These are phyloP conservation scores for Saccharomyces hybrid DNA, from an alignment of 1,139 yeast genomes.

Conservation along the genomic window DNA sequence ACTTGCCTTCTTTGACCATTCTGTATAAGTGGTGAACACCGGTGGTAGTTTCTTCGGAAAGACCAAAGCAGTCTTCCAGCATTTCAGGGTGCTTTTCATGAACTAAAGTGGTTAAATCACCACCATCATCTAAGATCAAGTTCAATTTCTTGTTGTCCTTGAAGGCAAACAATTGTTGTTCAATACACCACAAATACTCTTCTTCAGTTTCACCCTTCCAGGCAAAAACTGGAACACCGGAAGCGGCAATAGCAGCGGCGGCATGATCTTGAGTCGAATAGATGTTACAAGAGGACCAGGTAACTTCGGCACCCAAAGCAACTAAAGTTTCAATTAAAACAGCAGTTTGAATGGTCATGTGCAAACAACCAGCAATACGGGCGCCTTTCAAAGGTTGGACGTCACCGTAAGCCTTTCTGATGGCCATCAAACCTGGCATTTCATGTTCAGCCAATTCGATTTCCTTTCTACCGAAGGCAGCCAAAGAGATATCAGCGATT, in stretches of 20 bases:
- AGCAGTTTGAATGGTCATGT: slow-evolving; percentile 99
- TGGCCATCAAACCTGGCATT: slow-evolving; percentile 99
- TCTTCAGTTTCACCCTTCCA: slow-evolving; percentile 99
- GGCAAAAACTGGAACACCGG: slow-evolving; percentile 99
- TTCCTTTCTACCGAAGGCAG: slow-evolving; percentile 99
- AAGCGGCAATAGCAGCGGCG: slow-evolving; percentile 99
- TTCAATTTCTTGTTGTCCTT: slow-evolving; percentile 93
- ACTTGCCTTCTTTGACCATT: slow-evolving; percentile 81
- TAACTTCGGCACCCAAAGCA: slow-evolving; percentile 98
- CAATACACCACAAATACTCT: slow-evolving; percentile 99
- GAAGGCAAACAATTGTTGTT: slow-evolving; percentile 98
- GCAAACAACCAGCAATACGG: slow-evolving; percentile 97
- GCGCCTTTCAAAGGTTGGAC: slow-evolving; percentile 98
- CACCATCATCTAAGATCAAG: slow-evolving; percentile 99
- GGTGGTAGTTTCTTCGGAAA: slow-evolving; percentile 99
- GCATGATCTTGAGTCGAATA: slow-evolving; percentile 99
- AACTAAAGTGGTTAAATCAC: slow-evolving; percentile 94
- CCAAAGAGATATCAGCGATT: slow-evolving; percentile 97
- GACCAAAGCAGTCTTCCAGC: slow-evolving; percentile 91
- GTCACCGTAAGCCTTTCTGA: slow-evolving; percentile 86
- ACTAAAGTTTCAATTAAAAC: slow-evolving; percentile 95
- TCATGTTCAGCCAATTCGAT: slow-evolving; percentile 98
- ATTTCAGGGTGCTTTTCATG: slow-evolving; percentile 98
- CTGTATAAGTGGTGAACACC: slow-evolving; percentile 99
- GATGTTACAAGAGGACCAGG: slow-evolving; percentile 99